phyloP scores from a whole-genome alignment of 83 land plant genomes.

The Diphasiastrum complanatum region DNA sequence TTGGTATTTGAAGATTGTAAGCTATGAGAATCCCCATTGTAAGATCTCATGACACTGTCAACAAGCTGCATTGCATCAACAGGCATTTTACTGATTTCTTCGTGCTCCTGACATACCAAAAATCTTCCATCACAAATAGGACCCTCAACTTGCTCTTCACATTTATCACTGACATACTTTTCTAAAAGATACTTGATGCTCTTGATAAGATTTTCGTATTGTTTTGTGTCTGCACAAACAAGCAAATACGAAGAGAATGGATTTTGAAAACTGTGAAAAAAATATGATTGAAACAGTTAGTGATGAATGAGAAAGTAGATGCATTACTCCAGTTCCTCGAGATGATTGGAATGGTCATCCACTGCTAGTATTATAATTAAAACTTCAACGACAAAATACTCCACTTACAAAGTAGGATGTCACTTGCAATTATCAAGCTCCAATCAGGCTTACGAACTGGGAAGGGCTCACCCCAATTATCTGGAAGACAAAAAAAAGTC shows the following conservation, averaged over 20 bases:
- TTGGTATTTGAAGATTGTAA: too few species aligned
- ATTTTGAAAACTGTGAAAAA: too few species aligned
- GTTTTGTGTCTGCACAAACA: conserved; percentile 73
- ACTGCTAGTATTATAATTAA: conserved; percentile 1
- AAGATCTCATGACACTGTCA: conserved; percentile 1
- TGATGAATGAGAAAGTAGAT: too few species aligned
- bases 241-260: neutral
- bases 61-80: conserved; percentile 17
- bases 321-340: too few species aligned
- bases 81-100: conserved; percentile 27
- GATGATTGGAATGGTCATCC: too few species aligned
- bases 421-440: conserved; percentile 94
- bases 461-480: conserved; percentile 89
- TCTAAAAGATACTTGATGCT: conserved; percentile 63
- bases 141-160: too few species aligned
- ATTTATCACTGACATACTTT: neutral
- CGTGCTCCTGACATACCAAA: too few species aligned
- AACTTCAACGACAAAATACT: neutral
- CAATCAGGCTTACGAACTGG: conserved; percentile 54
- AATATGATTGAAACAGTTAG: too few species aligned
- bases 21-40: neutral
- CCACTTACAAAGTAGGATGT: conserved; percentile 82
- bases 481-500: conserved; percentile 35
- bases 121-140: too few species aligned
- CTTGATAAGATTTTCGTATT: conserved; percentile 76